These are phyloP conservation scores for Parathielavia hyrcaniae DNA, from an alignment of 495 filamentous ascomycete species.

Conservation along the genomic window DNA sequence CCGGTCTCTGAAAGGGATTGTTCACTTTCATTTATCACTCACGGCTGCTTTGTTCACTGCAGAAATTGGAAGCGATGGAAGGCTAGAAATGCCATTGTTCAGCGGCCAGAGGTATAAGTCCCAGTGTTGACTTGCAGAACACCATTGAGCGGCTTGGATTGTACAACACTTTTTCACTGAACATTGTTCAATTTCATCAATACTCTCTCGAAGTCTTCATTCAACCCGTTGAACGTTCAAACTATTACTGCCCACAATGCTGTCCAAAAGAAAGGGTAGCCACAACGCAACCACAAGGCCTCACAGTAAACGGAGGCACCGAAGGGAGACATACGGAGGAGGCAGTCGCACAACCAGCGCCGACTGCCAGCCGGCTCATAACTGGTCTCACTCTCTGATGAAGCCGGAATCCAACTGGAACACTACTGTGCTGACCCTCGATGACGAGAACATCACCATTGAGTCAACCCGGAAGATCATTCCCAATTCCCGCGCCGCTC, in stretches of 20 bases:
- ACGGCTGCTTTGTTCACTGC: not conserved
- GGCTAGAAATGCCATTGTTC: not conserved
- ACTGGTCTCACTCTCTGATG: slow-evolving; percentile 13
- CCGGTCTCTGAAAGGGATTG: not conserved
- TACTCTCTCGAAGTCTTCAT: not conserved
- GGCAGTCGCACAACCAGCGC: not conserved
- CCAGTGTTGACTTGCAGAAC: no score
- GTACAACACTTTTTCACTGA: not conserved
- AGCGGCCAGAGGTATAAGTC: not conserved
- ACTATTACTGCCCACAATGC: not conserved
- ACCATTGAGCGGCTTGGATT: not conserved
- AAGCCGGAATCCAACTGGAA: no score
- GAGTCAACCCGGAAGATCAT: no score
- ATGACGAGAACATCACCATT: no score
- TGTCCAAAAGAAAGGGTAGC: not conserved
- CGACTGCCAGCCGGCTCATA: not conserved
- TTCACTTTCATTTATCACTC: not conserved
- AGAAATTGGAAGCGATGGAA: not conserved
- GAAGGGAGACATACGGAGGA: not conserved
- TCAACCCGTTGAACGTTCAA: not conserved
- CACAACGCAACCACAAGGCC: not conserved
- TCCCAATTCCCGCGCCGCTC: no score
- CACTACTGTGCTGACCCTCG: no score
- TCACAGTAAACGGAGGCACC: not conserved
- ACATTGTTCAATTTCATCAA: not conserved